Percentiles rank a stretch among this genome's conserved stretches.
phyloP scores from a whole-genome alignment of 2,329 filamentous ascomycete species.

The Phialophora macrospora region DNA sequence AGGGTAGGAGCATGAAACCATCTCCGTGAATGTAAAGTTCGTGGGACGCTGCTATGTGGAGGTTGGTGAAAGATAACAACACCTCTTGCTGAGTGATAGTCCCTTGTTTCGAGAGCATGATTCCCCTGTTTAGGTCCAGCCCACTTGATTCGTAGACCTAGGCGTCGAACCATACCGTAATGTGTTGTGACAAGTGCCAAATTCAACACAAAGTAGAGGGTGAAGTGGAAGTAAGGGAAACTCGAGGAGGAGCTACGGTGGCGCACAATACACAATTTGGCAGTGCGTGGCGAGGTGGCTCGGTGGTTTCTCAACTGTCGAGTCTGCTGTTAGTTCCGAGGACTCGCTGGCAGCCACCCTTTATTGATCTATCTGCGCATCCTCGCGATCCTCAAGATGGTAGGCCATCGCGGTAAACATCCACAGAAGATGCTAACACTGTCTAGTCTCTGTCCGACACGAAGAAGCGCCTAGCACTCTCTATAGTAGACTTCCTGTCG shows the following conservation, averaged over 20 bases:
- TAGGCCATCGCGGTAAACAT: neutral
- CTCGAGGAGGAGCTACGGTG: neutral
- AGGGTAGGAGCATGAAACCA: neutral
- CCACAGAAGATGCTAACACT: neutral
- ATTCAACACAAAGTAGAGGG: neutral
- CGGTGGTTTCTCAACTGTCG: neutral
- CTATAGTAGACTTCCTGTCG: conserved; percentile 93
- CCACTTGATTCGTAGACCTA: neutral
- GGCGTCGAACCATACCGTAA: neutral
- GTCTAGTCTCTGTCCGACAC: conserved; percentile 50
- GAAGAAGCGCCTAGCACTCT: conserved; percentile 89
- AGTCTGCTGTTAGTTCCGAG: neutral
- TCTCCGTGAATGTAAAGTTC: neutral
- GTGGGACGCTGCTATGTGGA: too few relatives aligned
- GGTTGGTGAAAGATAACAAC: neutral
- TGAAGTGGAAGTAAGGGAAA: neutral
- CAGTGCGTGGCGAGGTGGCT: too few relatives aligned
- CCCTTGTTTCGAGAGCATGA: neutral
- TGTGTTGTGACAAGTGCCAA: neutral
- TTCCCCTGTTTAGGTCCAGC: neutral
- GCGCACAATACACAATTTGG: neutral
- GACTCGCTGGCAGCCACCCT: neutral
- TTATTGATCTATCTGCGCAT: neutral
- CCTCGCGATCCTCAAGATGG: neutral
- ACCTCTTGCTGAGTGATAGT: neutral